Conservation (phyloP, 2,329 filamentous ascomycete species). For the Karstenula rhodostoma region DNA sequence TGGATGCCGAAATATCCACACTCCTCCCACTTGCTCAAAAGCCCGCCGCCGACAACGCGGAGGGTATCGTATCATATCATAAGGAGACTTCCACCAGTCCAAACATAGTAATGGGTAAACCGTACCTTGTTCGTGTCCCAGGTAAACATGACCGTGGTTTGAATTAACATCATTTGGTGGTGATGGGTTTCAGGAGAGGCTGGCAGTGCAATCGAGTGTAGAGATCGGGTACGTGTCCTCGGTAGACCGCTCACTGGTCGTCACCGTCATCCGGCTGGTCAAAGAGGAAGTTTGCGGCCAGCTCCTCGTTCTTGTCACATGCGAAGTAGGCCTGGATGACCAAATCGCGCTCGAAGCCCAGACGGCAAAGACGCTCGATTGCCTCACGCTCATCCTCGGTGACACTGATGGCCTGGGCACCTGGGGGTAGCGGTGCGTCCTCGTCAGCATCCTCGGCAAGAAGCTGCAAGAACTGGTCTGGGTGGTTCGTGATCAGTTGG, state of each 20-base stretch:
- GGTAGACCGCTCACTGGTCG: conserved; percentile 42
- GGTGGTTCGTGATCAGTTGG: conserved; percentile 88
- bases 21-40: conserved; percentile 15
- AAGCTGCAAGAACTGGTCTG: conserved; percentile 90
- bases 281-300: conserved; percentile 97
- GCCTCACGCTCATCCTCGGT: conserved; percentile 97
- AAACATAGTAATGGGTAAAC: conserved; percentile 14
- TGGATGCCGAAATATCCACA: conserved; percentile 22
- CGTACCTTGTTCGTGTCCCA: background rate
- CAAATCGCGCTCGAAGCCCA: conserved; percentile 91
- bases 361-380: conserved; percentile 91
- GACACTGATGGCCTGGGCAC: conserved; percentile 86
- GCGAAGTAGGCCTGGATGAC: conserved; percentile 99
- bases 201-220: background rate
- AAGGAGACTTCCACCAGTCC: conserved; percentile 14
- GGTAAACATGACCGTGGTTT: conserved; percentile 16
- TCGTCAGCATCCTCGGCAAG: conserved; percentile 88
- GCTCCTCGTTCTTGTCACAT: conserved; percentile 98
- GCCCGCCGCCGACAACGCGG: conserved; percentile 13
- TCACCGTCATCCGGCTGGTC: conserved; percentile 92
- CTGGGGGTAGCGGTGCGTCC: conserved; percentile 84
- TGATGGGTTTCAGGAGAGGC: conserved; percentile 3
- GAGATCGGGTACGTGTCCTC: background rate
- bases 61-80: conserved; percentile 26
- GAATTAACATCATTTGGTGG: background rate